These are phyloP conservation scores for Ogataea thermomethanolica DNA, from an alignment of 805 yeast species.

Conservation along the genomic window DNA sequence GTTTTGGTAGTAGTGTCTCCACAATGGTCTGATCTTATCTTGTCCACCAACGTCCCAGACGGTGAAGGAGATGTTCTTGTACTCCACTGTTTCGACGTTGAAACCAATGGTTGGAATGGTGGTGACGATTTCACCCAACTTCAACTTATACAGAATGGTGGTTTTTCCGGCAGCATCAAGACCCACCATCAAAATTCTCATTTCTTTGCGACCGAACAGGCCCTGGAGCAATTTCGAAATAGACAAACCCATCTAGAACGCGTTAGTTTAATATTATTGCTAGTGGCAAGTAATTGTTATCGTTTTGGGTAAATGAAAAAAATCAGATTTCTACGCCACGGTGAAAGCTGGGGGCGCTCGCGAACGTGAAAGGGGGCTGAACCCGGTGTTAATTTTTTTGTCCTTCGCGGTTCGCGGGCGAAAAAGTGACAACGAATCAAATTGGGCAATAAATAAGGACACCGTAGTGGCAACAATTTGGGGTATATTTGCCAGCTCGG, in stretches of 20 bases:
- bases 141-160: constrained; percentile 90
- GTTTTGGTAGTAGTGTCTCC: constrained; percentile 99
- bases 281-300: constrained; percentile 3
- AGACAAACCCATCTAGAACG: constrained; percentile 79
- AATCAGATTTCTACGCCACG: constrained; percentile 4
- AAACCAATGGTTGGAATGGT: constrained; percentile 97
- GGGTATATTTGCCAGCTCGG: too few species aligned
- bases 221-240: constrained; percentile 91
- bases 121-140: constrained; percentile 93
- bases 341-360: not conserved
- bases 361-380: constrained; percentile 3
- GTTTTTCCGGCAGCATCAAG: constrained; percentile 98
- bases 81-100: constrained; percentile 96
- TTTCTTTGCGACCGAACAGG: constrained; percentile 96
- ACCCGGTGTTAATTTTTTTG: constrained; percentile 5
- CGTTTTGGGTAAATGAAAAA: not conserved
- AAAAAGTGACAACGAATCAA: constrained; percentile 25
- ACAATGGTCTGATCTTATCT: constrained; percentile 96
- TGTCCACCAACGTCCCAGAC: constrained; percentile 99
- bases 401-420: constrained; percentile 14
- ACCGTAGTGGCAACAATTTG: not conserved
- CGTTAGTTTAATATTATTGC: constrained; percentile 7
- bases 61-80: constrained; percentile 93
- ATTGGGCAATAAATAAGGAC: constrained; percentile 10
- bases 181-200: constrained; percentile 98